Base-by-base conservation (phyloP, 306 rosid species). In the Vicia villosa region DNA sequence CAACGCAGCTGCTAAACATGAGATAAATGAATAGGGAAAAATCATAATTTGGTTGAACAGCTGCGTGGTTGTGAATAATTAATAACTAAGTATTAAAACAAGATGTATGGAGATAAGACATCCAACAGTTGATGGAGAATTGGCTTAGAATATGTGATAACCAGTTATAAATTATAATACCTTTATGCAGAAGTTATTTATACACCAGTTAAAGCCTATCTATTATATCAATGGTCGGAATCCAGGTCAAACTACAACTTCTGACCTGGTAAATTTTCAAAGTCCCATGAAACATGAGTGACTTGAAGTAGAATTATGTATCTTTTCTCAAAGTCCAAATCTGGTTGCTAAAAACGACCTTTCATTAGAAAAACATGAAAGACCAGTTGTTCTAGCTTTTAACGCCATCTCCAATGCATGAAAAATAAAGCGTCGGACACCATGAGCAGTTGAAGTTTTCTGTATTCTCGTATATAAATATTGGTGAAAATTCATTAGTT, bases 1-100 rank as follows among this genome's bases (percentile, higher is more conserved):
- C 83, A 89, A 50, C 17, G 87, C 86, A 80, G 83, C 84, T 71
- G 76, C 69, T 52, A 73, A 70, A 61, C 42, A 40, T 56, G 26
- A 51, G 34, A 68, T 5, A 60, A 63, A 68, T 5, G 54, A 72
- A 38, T 43, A 49, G 21, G 52, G 40, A 63, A 43, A 45, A 38
- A 58, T 66, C 34, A 73, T 47, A 43, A 40, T 42, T 32, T 49
- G 50, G 59, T 56, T 45, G n/a, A 32, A 66, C 49, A 19, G n/a
- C 47, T 34, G 0, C 37, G 52, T 61, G 67, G 16, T 43, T 17
- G 2, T 5, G 8, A 68, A 66, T 52, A 21, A 52, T 21, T 51
- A 20, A 20, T 52, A 10, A 52, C 12, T 10, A 20, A 41, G 5
- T 4, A 5, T 38, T 22, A 47, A 16, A 56, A 66, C 40, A n/a